Evolutionary conservation across 148 eudicot genomes (phyloP).

Genomic region (Chenopodium formosanum): DNA sequence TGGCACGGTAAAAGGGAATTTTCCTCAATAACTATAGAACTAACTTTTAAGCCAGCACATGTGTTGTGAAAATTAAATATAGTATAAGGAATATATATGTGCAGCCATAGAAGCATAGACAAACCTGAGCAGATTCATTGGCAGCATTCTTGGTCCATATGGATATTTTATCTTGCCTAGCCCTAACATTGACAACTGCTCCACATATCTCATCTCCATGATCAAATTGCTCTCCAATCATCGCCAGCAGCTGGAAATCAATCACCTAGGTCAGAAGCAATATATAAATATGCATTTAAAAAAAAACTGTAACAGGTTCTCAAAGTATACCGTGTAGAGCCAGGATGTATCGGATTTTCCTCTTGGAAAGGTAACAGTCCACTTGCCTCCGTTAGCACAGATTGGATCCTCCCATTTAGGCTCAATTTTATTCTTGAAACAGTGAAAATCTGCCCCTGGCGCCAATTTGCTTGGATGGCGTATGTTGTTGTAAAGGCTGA

Average conservation of each 20-base stretch:
- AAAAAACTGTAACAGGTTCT: neutral
- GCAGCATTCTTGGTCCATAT: conserved; percentile 96
- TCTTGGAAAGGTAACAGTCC: conserved; percentile 50
- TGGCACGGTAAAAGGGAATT: neutral
- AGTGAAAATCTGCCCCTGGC: conserved; percentile 66
- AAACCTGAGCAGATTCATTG: conserved; percentile 91
- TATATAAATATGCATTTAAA: neutral
- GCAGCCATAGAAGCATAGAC: neutral
- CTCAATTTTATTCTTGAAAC: conserved; percentile 84
- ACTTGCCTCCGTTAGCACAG: conserved; percentile 96
- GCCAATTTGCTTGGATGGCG: conserved; percentile 76
- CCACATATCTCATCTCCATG: conserved; percentile 97
- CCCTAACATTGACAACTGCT: conserved; percentile 79
- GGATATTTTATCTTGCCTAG: conserved; percentile 66
- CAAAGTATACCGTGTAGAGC: conserved; percentile 72
- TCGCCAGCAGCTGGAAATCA: conserved; percentile 65
- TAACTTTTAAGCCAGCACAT: neutral
- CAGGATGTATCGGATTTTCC: conserved; percentile 72
- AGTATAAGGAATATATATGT: neutral
- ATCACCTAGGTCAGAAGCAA: conserved; percentile 13
- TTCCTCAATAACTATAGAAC: neutral
- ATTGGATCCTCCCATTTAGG: conserved; percentile 99
- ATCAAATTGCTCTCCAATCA: conserved; percentile 98
- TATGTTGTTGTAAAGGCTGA: conserved; percentile 82
- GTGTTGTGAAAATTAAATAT: no score